Evolutionary conservation across 805 yeast species (phyloP), one percentile per base, ranked within the genome.

Genomic region (Candida michaelii): DNA sequence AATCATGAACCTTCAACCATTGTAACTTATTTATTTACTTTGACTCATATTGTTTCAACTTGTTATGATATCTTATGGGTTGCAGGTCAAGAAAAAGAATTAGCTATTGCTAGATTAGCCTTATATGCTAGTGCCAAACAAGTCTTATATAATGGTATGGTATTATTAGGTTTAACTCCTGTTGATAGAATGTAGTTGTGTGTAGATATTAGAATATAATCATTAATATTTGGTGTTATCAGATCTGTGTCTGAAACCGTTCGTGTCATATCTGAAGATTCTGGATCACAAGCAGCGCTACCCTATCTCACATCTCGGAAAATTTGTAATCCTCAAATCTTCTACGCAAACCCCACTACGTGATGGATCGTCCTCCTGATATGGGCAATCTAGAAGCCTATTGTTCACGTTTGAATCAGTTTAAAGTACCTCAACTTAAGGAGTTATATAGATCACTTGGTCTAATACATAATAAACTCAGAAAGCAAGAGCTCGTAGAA

Each of bases 51-150:
- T 65, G 96, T 93, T 37, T 89, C 97, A 13, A 86, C 93, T n/a
- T 87, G 97, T 67, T 93, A 93, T 70, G 96, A 89, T 59, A 83
- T 87, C 39, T 74, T 93, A 61, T 89, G 99, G 95, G 98, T 93
- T 49, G 89, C 95, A 52, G 97, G 97, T 49, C 98, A 93, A 72
- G 85, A 83, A 49, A 79, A 79, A 59, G 90, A 85, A 40, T 73
- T 93, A 57, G 91, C 97, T 41, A 64, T 76, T 44, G 97, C 98
- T 23, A 85, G 98, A 69, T 74, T 91, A 66, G 97, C 98, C 3
- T 77, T 93, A 51, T 93, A 90, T 65, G 74, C 84, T 40, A 75
- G 96, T 50, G 96, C 97, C 40, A 82, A 90, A 69, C 95, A 85
- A 69, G 95, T 89, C 10, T 74, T 93, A 54, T 74, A 74, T 69